These are phyloP conservation scores for Exsudoporus floridanus DNA, from an alignment of 1,284 basidiomycete species.

Conservation along the genomic window DNA sequence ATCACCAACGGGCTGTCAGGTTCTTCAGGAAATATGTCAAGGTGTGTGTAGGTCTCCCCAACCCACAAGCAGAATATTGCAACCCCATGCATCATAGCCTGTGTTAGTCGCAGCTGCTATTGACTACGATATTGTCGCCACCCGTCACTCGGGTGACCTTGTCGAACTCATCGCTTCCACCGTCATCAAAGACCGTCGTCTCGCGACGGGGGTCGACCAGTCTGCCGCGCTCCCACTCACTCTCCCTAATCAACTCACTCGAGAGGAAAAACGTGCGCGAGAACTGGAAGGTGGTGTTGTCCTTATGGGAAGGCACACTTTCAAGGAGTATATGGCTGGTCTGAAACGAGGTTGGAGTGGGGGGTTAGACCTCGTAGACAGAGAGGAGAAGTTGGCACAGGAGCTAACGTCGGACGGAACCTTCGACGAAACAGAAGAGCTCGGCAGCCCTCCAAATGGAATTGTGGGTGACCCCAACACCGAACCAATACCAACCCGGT, in stretches of 20 bases:
- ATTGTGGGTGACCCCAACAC: constrained; percentile 32
- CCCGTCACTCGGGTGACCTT: constrained; percentile 85
- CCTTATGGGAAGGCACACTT: constrained; percentile 85
- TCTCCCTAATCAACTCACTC: constrained; percentile 59
- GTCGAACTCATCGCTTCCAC: constrained; percentile 73
- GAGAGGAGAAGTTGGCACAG: constrained; percentile 73
- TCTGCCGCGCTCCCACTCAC: constrained; percentile 44
- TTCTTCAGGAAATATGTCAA: constrained; percentile 98
- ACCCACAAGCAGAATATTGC: constrained; percentile 5
- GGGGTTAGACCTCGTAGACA: constrained; percentile 65
- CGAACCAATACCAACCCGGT: constrained; percentile 42
- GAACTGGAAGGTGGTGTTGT: constrained; percentile 83
- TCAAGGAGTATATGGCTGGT: constrained; percentile 94
- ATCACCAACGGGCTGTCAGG: constrained; percentile 78
- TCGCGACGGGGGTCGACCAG: constrained; percentile 61
- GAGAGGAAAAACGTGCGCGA: constrained; percentile 55
- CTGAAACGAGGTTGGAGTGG: constrained; percentile 85
- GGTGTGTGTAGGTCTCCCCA: constrained; percentile 49
- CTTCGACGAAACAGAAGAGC: constrained; percentile 67
- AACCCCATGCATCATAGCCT: constrained; percentile 56
- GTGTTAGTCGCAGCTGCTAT: constrained; percentile 91
- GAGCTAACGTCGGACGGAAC: constrained; percentile 70
- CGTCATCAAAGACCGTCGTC: constrained; percentile 64
- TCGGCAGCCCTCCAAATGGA: constrained; percentile 24
- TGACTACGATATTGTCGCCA: constrained; percentile 85